Percentiles rank a stretch among this genome's conserved stretches.
phyloP scores from a whole-genome alignment of 805 yeast genomes.

The Zygosaccharomyces bailii region DNA sequence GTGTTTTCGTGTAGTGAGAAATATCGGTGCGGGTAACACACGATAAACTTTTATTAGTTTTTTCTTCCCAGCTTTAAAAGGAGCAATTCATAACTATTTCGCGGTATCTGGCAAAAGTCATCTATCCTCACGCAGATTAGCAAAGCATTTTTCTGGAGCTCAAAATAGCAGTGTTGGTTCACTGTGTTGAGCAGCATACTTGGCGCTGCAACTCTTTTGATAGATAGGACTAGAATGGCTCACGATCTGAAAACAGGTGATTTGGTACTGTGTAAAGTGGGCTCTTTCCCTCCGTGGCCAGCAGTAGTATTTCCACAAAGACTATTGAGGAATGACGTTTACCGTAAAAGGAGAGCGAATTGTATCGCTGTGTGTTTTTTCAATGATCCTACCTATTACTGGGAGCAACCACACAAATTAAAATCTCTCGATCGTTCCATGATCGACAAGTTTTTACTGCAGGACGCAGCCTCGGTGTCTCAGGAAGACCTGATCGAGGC shows the following conservation, averaged over 20 bases:
- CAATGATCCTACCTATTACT: slow-evolving; percentile 36
- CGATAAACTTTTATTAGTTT: neutral
- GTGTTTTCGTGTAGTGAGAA: neutral
- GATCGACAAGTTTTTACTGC: slow-evolving; percentile 21
- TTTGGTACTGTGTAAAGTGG: slow-evolving; percentile 36
- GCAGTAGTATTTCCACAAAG: slow-evolving; percentile 36
- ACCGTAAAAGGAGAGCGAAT: slow-evolving; percentile 24
- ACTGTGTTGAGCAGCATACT: neutral
- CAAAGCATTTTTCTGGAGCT: too few species aligned
- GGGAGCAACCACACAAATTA: slow-evolving; percentile 33
- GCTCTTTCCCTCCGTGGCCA: slow-evolving; percentile 38
- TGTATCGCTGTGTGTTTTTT: slow-evolving; percentile 36
- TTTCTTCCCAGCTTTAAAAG: neutral
- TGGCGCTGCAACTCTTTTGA: neutral
- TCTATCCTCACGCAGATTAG: too few species aligned
- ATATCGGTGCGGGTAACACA: slow-evolving; percentile 5
- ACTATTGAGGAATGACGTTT: slow-evolving; percentile 31
- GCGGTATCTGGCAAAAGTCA: neutral
- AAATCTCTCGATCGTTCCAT: slow-evolving; percentile 16
- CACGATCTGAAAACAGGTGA: slow-evolving; percentile 30
- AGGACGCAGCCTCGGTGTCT: slow-evolving; percentile 12
- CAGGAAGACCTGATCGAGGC: slow-evolving; percentile 29
- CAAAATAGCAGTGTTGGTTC: neutral
- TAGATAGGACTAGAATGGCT: slow-evolving; percentile 10
- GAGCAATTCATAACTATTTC: neutral